Evolutionary conservation across 2,329 filamentous ascomycete genomes (phyloP).

Genomic region (Beauveria medogensis): DNA sequence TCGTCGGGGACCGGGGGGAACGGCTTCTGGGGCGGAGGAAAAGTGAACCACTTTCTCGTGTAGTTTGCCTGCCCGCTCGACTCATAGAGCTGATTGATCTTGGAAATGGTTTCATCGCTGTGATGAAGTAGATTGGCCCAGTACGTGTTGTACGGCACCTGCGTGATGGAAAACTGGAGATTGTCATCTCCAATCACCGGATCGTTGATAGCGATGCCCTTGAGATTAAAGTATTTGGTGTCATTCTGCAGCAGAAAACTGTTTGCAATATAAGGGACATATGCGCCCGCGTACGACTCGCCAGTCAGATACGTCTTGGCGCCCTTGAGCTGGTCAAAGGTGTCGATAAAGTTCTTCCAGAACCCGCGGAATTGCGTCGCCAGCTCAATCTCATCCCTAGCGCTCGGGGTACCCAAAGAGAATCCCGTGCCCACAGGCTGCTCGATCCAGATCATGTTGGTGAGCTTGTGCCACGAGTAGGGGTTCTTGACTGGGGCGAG

Average conservation of each 20-base stretch:
- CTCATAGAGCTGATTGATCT: slow-evolving; percentile 43
- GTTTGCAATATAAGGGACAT: slow-evolving; percentile 64
- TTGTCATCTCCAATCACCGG: slow-evolving; percentile 50
- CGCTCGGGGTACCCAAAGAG: slow-evolving; percentile 54
- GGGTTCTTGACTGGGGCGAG: slow-evolving; percentile 55
- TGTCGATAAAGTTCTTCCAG: slow-evolving; percentile 64
- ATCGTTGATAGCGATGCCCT: slow-evolving; percentile 65
- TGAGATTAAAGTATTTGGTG: slow-evolving; percentile 57
- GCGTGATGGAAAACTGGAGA: slow-evolving; percentile 38
- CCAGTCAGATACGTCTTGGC: slow-evolving; percentile 63
- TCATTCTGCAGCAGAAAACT: slow-evolving; percentile 63
- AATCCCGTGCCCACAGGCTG: slow-evolving; percentile 63
- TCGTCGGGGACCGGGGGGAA: slow-evolving; percentile 44
- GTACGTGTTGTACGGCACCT: slow-evolving; percentile 52
- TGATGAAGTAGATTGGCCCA: slow-evolving; percentile 54
- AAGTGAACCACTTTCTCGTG: slow-evolving; percentile 53
- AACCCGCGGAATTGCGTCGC: slow-evolving; percentile 62
- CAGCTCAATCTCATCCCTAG: slow-evolving; percentile 55
- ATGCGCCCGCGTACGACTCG: slow-evolving; percentile 59
- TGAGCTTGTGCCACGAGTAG: slow-evolving; percentile 66
- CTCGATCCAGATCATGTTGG: slow-evolving; percentile 70
- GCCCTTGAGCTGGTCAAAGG: slow-evolving; percentile 49
- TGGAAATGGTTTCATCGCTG: slow-evolving; percentile 48
- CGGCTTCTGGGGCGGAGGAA: slow-evolving; percentile 56
- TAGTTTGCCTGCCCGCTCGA: slow-evolving; percentile 57